Conservation (phyloP, 169 alveolate species). For the Cryptosporidium felis region DNA sequence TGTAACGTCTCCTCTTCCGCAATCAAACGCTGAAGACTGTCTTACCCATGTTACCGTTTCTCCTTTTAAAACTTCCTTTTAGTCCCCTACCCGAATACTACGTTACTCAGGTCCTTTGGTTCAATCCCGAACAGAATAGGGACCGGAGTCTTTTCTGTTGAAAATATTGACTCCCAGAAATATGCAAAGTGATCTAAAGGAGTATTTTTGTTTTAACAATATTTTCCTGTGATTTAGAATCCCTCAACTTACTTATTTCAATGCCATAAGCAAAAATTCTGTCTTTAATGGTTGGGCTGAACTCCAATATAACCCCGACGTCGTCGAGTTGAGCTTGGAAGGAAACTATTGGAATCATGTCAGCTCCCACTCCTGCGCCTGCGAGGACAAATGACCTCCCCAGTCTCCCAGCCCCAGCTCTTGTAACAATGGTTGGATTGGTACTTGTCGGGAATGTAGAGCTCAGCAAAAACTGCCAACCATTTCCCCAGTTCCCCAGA, state of each 20-base stretch:
- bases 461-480: slow-evolving; percentile 55
- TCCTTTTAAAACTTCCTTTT: too few relatives aligned
- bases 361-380: slow-evolving; percentile 62
- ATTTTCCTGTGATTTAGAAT: too few relatives aligned
- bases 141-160: slow-evolving; percentile 47
- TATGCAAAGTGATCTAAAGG: slow-evolving; percentile 63
- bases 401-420: slow-evolving; percentile 70
- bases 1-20: too few relatives aligned
- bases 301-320: slow-evolving; percentile 51
- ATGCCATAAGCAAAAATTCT: slow-evolving; percentile 66
- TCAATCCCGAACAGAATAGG: slow-evolving; percentile 56
- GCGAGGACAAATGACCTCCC: slow-evolving; percentile 70
- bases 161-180: slow-evolving; percentile 67
- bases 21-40: too few relatives aligned
- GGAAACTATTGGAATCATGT: slow-evolving; percentile 62
- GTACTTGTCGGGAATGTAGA: slow-evolving; percentile 26
- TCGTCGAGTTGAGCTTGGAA: slow-evolving; percentile 70
- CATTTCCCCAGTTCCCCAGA: slow-evolving; percentile 68
- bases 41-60: too few relatives aligned
- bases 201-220: neutral
- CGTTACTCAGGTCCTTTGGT: slow-evolving; percentile 55
- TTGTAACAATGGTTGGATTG: slow-evolving; percentile 23
- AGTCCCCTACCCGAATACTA: slow-evolving; percentile 36
- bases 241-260: slow-evolving; percentile 70
- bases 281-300: slow-evolving; percentile 44